These are phyloP conservation scores for Clathrospora elynae DNA, from an alignment of 2,329 filamentous ascomycete species.

Conservation along the genomic window DNA sequence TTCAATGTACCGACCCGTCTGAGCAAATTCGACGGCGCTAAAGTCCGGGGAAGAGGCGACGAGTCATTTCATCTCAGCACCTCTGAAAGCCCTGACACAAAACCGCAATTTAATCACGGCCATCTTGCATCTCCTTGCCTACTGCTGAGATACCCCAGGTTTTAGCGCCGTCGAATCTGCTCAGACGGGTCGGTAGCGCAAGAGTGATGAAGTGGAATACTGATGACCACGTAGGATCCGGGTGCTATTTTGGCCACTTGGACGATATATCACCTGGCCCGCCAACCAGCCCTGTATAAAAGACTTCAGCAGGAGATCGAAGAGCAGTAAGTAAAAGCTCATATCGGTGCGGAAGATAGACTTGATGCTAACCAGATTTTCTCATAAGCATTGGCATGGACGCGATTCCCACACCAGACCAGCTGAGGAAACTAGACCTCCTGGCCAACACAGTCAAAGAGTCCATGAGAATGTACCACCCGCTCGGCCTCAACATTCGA, in stretches of 20 bases:
- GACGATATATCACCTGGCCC: conserved; percentile 11
- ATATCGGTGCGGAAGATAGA: background rate
- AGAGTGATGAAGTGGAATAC: background rate
- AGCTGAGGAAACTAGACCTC: conserved; percentile 5
- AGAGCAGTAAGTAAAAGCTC: background rate
- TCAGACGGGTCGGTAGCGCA: too few species aligned
- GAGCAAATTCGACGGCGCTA: too few species aligned
- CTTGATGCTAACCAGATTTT: background rate
- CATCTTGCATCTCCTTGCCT: too few species aligned
- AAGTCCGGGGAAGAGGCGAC: too few species aligned
- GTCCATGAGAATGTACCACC: conserved; percentile 11
- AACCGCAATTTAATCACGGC: too few species aligned
- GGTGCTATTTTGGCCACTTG: conserved; percentile 9
- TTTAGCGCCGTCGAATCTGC: too few species aligned
- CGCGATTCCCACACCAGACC: conserved; percentile 1
- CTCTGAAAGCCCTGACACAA: too few species aligned
- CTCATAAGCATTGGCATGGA: conserved; percentile 6
- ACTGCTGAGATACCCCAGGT: too few species aligned
- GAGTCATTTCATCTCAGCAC: too few species aligned
- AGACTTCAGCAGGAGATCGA: conserved; percentile 4
- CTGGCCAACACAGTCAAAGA: conserved; percentile 13
- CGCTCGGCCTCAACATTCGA: conserved; percentile 8
- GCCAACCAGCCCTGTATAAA: conserved; percentile 1
- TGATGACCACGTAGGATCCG: conserved; percentile 1
- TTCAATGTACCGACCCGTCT: too few species aligned